Percentiles rank a stretch among this genome's conserved stretches.
These are phyloP conservation scores for Penicillium angulare DNA, from an alignment of 495 filamentous ascomycete species.

Conservation along the genomic window DNA sequence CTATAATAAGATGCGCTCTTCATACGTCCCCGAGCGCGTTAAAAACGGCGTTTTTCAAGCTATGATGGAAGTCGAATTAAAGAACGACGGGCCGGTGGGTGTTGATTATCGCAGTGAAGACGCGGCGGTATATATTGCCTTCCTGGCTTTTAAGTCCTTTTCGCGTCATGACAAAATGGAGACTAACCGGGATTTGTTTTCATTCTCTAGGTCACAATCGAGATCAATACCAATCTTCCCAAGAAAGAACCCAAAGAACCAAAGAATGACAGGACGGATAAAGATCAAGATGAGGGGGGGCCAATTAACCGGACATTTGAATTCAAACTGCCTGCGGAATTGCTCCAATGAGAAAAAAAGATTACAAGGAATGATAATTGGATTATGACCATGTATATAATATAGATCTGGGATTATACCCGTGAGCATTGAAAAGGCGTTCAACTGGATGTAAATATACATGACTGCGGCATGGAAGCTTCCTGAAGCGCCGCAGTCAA, in stretches of 20 bases:
- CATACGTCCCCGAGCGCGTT: slow-evolving; percentile 73
- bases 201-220: slow-evolving; percentile 58
- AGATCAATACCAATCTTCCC: slow-evolving; percentile 60
- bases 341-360: slow-evolving; percentile 33
- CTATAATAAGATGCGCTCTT: slow-evolving; percentile 67
- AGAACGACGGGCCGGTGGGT: slow-evolving; percentile 95
- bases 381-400: slow-evolving; percentile 11
- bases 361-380: slow-evolving; percentile 4
- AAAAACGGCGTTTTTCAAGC: slow-evolving; percentile 96
- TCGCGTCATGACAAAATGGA: slow-evolving; percentile 14
- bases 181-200: slow-evolving; percentile 15
- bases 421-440: background rate
- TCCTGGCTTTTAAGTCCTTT: slow-evolving; percentile 23
- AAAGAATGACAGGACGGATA: slow-evolving; percentile 16
- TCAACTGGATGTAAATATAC: slow-evolving; percentile 1
- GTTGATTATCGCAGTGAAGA: slow-evolving; percentile 63
- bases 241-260: slow-evolving; percentile 46
- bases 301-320: slow-evolving; percentile 30
- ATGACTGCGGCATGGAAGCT: slow-evolving; percentile 40
- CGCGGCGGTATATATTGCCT: slow-evolving; percentile 56
- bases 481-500: slow-evolving; percentile 38
- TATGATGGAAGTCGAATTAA: slow-evolving; percentile 95
- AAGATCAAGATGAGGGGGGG: slow-evolving; percentile 15
- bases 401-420: slow-evolving; percentile 12
- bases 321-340: slow-evolving; percentile 38